Base-by-base conservation (phyloP, 1,284 basidiomycete genomes). In the Ceratobasidium papillatum region DNA sequence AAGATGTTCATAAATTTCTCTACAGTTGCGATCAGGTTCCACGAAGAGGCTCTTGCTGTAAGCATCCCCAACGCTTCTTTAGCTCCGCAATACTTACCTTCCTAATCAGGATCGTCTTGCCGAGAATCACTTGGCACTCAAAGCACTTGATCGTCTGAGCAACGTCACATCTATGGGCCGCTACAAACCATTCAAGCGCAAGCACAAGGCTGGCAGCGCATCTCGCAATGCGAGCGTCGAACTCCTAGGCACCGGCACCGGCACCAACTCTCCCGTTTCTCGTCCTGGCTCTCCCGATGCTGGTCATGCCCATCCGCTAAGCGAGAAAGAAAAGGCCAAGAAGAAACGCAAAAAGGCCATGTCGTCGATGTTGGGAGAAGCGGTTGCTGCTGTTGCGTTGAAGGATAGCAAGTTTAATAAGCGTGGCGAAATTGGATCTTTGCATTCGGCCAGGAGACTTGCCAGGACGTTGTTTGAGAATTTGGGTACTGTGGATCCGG, bases 381-480 rank as follows among this genome's bases (percentile, higher is more conserved):
- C 87, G 12, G 89, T 92, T 74, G 88, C 88, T n/a, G 89, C 91
- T 79, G 87, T 92, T 12, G 88, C 91, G 12, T 79, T 92, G 25
- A 91, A 91, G 78, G 86, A 89, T 78, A 88, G 88, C 32, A 88
- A 85, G 78, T 87, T 89, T 78, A 87, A 90, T 77, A 85, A 84
- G 75, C 84, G 86, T 36, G 86, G 83, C 47, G 87, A 87, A 76
- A 81, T 88, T 51, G 86, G 87, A 68, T 87, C 87, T 36, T 82
- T 92, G 75, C 84, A 88, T 77, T 93, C 91, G 1, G 93, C 93
- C 0, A 85, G 91, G 73, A 87, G 86, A 78, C 83, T 95, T 34
- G 93, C 93, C 12, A 86, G 87, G 77, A 91, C 93, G 79, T 82
- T 95, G 74, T 95, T 94, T 80, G 85, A 86, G 76, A 85, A 88